Evolutionary conservation across 2,329 filamentous ascomycete genomes (phyloP).

Genomic region (Monosporascus sp.): DNA sequence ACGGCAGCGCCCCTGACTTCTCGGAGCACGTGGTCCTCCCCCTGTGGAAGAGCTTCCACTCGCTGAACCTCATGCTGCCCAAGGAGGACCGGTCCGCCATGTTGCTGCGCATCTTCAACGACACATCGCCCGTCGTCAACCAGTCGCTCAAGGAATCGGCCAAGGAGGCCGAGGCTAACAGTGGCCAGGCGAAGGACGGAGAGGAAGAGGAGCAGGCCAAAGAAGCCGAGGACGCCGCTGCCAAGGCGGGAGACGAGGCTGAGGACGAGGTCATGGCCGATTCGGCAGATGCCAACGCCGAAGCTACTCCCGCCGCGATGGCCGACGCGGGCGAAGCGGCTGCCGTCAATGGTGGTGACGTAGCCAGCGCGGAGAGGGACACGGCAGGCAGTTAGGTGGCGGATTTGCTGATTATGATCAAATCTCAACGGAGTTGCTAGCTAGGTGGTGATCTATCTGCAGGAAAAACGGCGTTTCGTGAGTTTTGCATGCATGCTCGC

Average conservation of each 20-base stretch:
- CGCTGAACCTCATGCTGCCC: conserved; percentile 93
- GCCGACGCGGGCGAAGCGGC: conserved; percentile 7
- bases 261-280: neutral
- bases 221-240: conserved; percentile 2
- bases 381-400: no score
- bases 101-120: conserved; percentile 86
- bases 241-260: conserved; percentile 1
- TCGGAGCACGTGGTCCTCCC: conserved; percentile 81
- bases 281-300: neutral
- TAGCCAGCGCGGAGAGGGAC: neutral
- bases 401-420: no score
- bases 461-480: no score
- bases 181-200: conserved; percentile 11
- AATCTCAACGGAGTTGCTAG: no score
- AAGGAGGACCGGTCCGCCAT: conserved; percentile 95
- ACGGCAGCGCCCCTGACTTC: conserved; percentile 54
- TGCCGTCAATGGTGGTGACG: neutral
- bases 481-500: no score
- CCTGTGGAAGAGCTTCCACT: conserved; percentile 88
- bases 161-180: conserved; percentile 21
- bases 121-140: conserved; percentile 78
- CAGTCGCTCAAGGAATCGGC: conserved; percentile 49
- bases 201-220: conserved; percentile 6
- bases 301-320: neutral
- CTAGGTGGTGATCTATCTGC: no score